Evolutionary conservation across 805 yeast genomes (phyloP).

Genomic region (Nematodospora valgi): DNA sequence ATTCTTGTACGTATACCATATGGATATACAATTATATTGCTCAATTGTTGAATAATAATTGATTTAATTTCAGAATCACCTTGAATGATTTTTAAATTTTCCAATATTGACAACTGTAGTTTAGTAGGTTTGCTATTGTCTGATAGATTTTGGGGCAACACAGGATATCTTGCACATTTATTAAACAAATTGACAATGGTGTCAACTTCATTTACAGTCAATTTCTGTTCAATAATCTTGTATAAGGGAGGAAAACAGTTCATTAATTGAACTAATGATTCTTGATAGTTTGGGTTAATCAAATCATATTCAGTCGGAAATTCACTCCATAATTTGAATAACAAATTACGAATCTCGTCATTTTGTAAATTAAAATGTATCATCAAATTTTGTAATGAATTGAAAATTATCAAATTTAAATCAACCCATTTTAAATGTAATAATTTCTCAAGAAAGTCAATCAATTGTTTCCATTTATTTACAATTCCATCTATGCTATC

Average conservation of each 20-base stretch:
- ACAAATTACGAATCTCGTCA: constrained; percentile 25
- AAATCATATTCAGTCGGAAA: constrained; percentile 41
- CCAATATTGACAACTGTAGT: constrained; percentile 59
- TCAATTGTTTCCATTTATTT: constrained; percentile 54
- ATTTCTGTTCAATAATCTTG: constrained; percentile 26
- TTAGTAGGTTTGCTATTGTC: constrained; percentile 55
- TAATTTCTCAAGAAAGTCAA: constrained; percentile 45
- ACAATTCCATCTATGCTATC: constrained; percentile 12
- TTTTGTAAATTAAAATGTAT: constrained; percentile 19
- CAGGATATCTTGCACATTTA: constrained; percentile 68
- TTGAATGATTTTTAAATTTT: constrained; percentile 37
- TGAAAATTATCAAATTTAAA: constrained; percentile 54
- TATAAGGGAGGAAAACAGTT: constrained; percentile 50
- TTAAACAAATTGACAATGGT: constrained; percentile 57
- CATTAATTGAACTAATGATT: constrained; percentile 55
- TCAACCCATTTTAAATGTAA: constrained; percentile 43
- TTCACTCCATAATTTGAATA: constrained; percentile 50
- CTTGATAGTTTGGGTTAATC: constrained; percentile 51
- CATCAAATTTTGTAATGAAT: constrained; percentile 49
- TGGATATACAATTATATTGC: constrained; percentile 53
- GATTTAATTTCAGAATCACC: constrained; percentile 38
- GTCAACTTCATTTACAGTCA: constrained; percentile 38
- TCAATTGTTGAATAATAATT: constrained; percentile 50
- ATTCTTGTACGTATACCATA: constrained; percentile 59
- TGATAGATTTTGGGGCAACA: constrained; percentile 52